phyloP scores from a whole-genome alignment of 305 asterid genomes.

The Fraxinus velutina region DNA sequence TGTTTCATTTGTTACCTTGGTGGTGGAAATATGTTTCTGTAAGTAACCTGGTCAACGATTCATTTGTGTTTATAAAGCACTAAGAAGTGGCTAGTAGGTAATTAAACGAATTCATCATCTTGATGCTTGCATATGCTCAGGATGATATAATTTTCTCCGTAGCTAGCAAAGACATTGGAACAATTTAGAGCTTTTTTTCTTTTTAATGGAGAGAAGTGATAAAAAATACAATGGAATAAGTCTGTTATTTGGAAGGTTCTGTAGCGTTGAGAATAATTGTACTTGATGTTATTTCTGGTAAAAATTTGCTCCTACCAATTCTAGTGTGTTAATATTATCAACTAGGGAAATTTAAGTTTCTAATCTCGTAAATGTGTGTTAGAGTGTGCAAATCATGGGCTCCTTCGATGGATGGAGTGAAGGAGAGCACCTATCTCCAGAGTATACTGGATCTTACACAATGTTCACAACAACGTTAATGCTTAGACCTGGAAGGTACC shows the following conservation, averaged over 20 bases:
- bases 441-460: conserved; percentile 62
- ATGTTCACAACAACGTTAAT: conserved; percentile 63
- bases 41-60: not conserved
- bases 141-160: too few species aligned
- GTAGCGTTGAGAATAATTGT: not conserved
- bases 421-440: conserved; percentile 80
- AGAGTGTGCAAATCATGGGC: conserved; percentile 95
- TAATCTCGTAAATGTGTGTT: conserved; percentile 20
- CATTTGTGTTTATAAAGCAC: not conserved
- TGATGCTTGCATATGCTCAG: not conserved
- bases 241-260: not conserved
- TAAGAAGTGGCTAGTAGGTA: not conserved
- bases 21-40: not conserved
- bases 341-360: not conserved
- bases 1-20: not conserved
- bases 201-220: too few species aligned
- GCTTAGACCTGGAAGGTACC: conserved; percentile 88
- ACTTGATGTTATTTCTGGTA: not conserved
- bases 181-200: too few species aligned
- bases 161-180: too few species aligned
- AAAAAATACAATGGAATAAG: too few species aligned
- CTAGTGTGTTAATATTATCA: not conserved
- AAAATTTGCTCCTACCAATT: not conserved
- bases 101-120: not conserved
- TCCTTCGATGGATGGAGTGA: conserved; percentile 85